Base-by-base conservation (phyloP, 1,284 basidiomycete genomes). In the Tranzscheliella williamsii region DNA sequence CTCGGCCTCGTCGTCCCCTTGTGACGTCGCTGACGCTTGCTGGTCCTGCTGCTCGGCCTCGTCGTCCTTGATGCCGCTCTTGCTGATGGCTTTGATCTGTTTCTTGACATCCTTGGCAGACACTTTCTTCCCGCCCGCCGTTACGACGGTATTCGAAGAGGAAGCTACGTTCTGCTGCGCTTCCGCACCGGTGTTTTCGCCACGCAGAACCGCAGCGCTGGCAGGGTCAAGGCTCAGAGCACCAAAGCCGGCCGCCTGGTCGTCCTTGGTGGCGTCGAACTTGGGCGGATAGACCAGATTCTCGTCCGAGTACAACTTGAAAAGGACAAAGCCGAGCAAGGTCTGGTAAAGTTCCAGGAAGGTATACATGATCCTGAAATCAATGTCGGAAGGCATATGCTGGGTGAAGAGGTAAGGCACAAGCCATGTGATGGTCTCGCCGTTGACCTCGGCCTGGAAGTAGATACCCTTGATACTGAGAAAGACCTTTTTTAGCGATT, bases 341-440 rank as follows among this genome's bases (percentile, higher is more conserved):
- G 94, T 98, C 80, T 98, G 93, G 80, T 99, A 98, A 8, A 99
- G 84, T 79, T 99, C 95, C 73, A 98, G 81, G 83, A 99, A 99
- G 11, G 95, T 98, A 67, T 96, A 81, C 88, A 99, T 95, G 45
- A 99, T 94, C 40, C 95, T 87, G 75, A 96, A 90, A 79, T 99
- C 95, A 61, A 98, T 93, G 74, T 98, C 94, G 38, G 86, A 79
- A 7, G 95, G 95, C 51, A 96, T 86, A 68, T 85, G 88, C 81
- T 99, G 95, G 4, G 93, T 94, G 79, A 99, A 99, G 75, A 92
- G 90, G 79, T 96, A 98, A 1, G 94, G 93, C 18, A 97, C 91
- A 22, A 98, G 85, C 95, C 95, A 99, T 38, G 92, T 93, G 40
- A 96, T 84, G 24, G 84, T 86, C 80, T 98, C 90, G 64, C 91